A percentile compares a stretch with the other conserved stretches of the same genome.
Evolutionary conservation across 2,329 filamentous ascomycete genomes (phyloP).

Genomic region (Colletotrichum truncatum): DNA sequence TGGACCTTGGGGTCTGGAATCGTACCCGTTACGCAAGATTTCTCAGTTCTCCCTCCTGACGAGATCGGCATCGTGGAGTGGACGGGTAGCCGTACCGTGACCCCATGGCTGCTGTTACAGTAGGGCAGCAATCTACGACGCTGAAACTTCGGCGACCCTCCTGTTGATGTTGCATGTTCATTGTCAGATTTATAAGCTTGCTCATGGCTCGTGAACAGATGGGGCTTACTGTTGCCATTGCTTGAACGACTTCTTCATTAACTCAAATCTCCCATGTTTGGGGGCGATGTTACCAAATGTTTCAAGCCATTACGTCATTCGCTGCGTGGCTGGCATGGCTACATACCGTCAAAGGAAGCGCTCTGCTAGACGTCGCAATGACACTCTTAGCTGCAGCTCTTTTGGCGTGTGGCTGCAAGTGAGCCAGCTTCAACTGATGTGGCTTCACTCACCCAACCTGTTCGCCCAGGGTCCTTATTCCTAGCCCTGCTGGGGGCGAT

Average conservation of each 20-base stretch:
- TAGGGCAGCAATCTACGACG: not conserved
- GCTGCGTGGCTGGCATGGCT: not conserved
- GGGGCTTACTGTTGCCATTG: not conserved
- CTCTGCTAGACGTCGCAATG: slow-evolving; percentile 11
- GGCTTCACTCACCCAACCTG: not conserved
- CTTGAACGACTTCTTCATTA: not conserved
- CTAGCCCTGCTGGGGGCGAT: slow-evolving; percentile 16
- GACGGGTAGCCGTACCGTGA: not conserved
- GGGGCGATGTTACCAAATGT: not conserved
- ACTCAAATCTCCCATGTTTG: slow-evolving; percentile 4
- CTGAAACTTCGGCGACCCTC: not conserved
- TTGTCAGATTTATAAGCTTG: not conserved
- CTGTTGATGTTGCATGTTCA: not conserved
- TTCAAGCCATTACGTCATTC: slow-evolving; percentile 25
- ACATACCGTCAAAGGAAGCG: not conserved
- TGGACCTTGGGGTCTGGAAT: not conserved
- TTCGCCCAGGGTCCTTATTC: slow-evolving; percentile 6
- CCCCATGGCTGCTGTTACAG: not conserved
- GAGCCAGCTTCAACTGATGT: not conserved
- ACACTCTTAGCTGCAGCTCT: not conserved
- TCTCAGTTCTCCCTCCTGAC: not conserved
- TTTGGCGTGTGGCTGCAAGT: slow-evolving; percentile 4
- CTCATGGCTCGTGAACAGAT: not conserved
- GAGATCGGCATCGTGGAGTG: not conserved
- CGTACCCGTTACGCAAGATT: slow-evolving; percentile 1